Evolutionary conservation across 768 basidiomycete species (phyloP).

Genomic region (Boletus edulis): DNA sequence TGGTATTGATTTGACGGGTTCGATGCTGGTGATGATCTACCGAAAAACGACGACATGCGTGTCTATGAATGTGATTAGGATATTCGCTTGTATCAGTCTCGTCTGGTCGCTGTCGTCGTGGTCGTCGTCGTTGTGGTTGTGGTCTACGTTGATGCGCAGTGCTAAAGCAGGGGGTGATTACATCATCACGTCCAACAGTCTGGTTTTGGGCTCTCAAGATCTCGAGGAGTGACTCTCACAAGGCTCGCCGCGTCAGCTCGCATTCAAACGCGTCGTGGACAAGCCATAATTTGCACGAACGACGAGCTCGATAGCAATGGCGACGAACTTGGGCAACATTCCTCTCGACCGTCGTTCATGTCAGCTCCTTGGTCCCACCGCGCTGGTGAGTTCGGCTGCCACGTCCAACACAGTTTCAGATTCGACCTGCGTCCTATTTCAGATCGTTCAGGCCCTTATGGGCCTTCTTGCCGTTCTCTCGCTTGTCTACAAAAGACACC

Average conservation of each 20-base stretch:
- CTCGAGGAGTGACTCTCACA: not conserved
- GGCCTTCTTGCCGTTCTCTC: conserved; percentile 89
- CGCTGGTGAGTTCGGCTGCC: conserved; percentile 34
- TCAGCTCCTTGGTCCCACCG: conserved; percentile 47
- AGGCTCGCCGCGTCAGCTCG: not conserved
- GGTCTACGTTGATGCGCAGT: not conserved
- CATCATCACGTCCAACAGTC: conserved; percentile 10
- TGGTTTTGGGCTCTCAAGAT: not conserved
- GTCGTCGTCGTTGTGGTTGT: conserved; percentile 2
- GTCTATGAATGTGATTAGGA: not conserved
- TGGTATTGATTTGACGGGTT: conserved; percentile 40
- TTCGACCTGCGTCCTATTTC: not conserved
- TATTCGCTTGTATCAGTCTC: not conserved
- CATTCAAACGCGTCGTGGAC: not conserved
- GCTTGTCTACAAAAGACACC: conserved; percentile 82
- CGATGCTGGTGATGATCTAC: conserved; percentile 32
- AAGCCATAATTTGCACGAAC: not conserved
- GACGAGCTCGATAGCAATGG: conserved; percentile 16
- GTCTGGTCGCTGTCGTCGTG: not conserved
- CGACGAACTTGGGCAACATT: conserved; percentile 20
- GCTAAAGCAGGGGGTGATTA: conserved; percentile 9
- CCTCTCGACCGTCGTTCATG: conserved; percentile 44
- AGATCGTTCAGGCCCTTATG: conserved; percentile 85
- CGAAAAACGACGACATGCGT: conserved; percentile 42
- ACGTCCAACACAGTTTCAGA: not conserved